Conservation (phyloP, 805 yeast species). For the Wickerhamiella nectarea region DNA sequence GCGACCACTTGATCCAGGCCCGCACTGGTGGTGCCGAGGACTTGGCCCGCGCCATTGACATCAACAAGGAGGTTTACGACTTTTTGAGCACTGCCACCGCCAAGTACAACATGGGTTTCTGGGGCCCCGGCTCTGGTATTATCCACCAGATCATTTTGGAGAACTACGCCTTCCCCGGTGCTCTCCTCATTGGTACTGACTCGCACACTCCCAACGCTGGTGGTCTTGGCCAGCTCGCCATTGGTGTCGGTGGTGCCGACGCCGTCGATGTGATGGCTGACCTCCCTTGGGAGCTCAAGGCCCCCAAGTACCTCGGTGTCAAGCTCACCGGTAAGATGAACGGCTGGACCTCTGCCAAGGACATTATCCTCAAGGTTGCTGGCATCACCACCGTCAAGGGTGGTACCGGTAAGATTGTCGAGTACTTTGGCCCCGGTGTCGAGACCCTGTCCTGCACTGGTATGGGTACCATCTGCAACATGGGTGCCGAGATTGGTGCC, state of each 20-base stretch:
- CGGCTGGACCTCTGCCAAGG: constrained; percentile 98
- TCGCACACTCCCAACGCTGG: constrained; percentile 98
- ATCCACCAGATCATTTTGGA: constrained; percentile 94
- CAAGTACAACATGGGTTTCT: constrained; percentile 92
- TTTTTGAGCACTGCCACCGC: constrained; percentile 82
- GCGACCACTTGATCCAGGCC: constrained; percentile 96
- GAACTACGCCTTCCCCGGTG: constrained; percentile 96
- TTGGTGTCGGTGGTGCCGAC: constrained; percentile 99
- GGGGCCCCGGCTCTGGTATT: constrained; percentile 99
- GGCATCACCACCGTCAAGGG: constrained; percentile 94
- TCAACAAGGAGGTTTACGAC: constrained; percentile 89
- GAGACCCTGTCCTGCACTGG: constrained; percentile 89
- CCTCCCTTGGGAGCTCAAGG: constrained; percentile 94
- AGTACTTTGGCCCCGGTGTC: constrained; percentile 93
- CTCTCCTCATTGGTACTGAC: constrained; percentile 90
- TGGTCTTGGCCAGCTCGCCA: constrained; percentile 94
- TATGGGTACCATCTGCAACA: constrained; percentile 98
- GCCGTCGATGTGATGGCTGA: constrained; percentile 95
- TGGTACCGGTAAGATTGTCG: constrained; percentile 95
- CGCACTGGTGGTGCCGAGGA: constrained; percentile 82
- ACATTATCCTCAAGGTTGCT: constrained; percentile 82
- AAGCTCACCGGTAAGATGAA: constrained; percentile 80
- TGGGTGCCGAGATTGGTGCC: constrained; percentile 99
- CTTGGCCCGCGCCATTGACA: constrained; percentile 69
- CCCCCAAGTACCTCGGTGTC: constrained; percentile 91